Conservation (phyloP, 2,329 filamentous ascomycete genomes). For the Microcyclospora tardicrescens region DNA sequence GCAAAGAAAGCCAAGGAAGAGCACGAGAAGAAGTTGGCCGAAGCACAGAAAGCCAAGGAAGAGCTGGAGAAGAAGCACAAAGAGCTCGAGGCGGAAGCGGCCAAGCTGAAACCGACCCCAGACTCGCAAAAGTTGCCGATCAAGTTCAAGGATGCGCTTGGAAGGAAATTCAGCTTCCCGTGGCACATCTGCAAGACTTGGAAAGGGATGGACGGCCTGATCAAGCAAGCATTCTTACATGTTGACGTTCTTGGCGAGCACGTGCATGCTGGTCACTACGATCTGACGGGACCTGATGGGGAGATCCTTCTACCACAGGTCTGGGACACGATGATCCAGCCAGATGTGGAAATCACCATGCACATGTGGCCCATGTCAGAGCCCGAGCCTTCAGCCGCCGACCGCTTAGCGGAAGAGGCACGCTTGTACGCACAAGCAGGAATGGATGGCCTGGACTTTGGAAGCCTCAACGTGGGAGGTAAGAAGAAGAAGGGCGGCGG, state of each 20-base stretch:
- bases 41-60: conserved; percentile 37
- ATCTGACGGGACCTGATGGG: conserved; percentile 34
- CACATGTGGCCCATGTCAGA: conserved; percentile 37
- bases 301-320: conserved; percentile 38
- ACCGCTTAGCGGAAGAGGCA: neutral
- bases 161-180: conserved; percentile 84
- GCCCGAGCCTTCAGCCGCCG: conserved; percentile 1
- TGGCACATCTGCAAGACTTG: conserved; percentile 66
- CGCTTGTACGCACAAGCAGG: neutral
- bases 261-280: conserved; percentile 35
- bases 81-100: conserved; percentile 34
- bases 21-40: conserved; percentile 41
- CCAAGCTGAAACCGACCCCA: conserved; percentile 34
- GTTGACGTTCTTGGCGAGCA: conserved; percentile 34
- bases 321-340: conserved; percentile 36
- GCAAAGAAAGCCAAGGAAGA: conserved; percentile 33
- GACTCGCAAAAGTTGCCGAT: conserved; percentile 59
- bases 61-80: conserved; percentile 38
- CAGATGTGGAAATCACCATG: conserved; percentile 37
- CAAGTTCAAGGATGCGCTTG: conserved; percentile 82
- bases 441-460: neutral
- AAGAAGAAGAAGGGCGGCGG: neutral
- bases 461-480: neutral
- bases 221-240: conserved; percentile 37
- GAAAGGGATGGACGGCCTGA: conserved; percentile 37